A percentile compares a stretch with the other conserved stretches of the same genome.
These are phyloP conservation scores for Leishmania turanica DNA, from an alignment of 208 protist genomes.

Conservation along the genomic window DNA sequence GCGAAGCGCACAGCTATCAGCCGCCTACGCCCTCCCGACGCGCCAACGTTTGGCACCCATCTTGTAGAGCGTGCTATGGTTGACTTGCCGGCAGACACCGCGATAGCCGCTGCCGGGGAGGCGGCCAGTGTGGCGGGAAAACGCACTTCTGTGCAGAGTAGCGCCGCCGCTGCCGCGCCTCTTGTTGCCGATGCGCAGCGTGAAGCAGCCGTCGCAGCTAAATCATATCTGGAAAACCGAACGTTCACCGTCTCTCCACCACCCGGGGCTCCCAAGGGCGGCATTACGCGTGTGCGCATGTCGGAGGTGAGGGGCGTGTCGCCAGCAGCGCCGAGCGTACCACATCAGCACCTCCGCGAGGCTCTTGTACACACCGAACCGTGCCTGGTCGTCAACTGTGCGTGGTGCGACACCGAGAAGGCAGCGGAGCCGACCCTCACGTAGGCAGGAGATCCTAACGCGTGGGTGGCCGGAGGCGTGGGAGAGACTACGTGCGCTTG, in stretches of 20 bases:
- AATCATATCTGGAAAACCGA: not conserved
- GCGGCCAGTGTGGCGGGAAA: not conserved
- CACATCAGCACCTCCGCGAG: not conserved
- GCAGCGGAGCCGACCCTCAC: not conserved
- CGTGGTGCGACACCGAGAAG: constrained; percentile 67
- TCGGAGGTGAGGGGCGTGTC: not conserved
- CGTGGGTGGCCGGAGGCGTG: not conserved
- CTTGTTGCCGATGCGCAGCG: not conserved
- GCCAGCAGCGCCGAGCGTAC: not conserved
- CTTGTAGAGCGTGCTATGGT: constrained; percentile 42
- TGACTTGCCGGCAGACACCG: constrained; percentile 6
- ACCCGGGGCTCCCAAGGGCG: constrained; percentile 1
- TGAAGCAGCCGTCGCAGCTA: not conserved
- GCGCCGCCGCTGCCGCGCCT: not conserved
- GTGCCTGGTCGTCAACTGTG: constrained; percentile 71
- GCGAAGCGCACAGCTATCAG: constrained; percentile 30
- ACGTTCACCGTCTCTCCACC: not conserved
- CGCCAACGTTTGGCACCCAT: constrained; percentile 45
- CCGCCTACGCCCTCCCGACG: constrained; percentile 60
- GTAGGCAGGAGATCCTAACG: not conserved
- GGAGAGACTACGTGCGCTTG: not conserved
- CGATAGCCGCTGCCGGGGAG: not conserved
- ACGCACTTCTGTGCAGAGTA: not conserved
- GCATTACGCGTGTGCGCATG: not conserved
- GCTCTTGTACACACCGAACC: constrained; percentile 46